phyloP scores from a whole-genome alignment of 73 alveolate genomes.

The Paramecium sonneborni region DNA sequence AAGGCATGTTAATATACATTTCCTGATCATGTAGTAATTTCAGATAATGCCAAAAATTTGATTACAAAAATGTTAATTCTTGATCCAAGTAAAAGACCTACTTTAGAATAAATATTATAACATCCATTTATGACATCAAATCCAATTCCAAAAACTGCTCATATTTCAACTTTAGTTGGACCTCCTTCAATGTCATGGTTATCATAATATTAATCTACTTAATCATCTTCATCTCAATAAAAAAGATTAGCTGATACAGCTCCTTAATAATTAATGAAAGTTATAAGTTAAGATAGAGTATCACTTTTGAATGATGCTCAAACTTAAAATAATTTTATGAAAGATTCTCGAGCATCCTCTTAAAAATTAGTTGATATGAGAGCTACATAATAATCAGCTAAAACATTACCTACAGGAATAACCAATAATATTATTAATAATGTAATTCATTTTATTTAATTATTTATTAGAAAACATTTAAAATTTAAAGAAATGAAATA shows the following conservation, averaged over 20 bases:
- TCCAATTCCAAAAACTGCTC: constrained; percentile 89
- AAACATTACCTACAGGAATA: constrained; percentile 39
- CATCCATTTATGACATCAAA: constrained; percentile 89
- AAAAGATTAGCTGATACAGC: constrained; percentile 66
- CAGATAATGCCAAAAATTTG: constrained; percentile 90
- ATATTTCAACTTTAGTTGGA: constrained; percentile 89
- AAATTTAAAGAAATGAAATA: constrained; percentile 67
- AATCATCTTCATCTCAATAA: constrained; percentile 40
- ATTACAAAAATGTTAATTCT: constrained; percentile 79
- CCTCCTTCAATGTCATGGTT: constrained; percentile 94
- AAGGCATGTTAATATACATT: constrained; percentile 82
- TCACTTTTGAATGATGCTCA: constrained; percentile 50
- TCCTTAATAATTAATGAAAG: constrained; percentile 53
- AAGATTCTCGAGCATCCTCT: constrained; percentile 56
- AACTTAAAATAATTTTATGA: constrained; percentile 49
- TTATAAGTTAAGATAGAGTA: constrained; percentile 35
- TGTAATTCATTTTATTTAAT: background rate
- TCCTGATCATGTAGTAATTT: constrained; percentile 92
- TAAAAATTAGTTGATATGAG: constrained; percentile 23
- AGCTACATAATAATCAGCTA: constrained; percentile 15
- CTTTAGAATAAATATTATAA: constrained; percentile 86
- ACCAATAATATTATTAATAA: background rate
- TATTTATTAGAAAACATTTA: background rate
- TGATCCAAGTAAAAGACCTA: constrained; percentile 95
- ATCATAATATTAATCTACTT: constrained; percentile 62